Conservation (phyloP, 108 stramenopile genomes). For the Craspedostauros australis region DNA sequence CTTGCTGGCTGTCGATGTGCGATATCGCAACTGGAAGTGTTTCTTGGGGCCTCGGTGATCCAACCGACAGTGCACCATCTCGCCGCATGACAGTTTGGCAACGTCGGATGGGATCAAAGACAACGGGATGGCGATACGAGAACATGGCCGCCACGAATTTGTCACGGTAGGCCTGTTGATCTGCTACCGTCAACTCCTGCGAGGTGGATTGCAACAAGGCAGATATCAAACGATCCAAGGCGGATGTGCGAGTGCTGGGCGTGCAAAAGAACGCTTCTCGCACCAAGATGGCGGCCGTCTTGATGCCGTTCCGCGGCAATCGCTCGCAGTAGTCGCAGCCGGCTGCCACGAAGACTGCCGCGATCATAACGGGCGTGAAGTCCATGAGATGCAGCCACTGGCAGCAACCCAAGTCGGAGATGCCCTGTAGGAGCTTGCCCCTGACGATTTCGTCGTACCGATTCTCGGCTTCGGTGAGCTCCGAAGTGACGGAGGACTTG, state of each 20-base stretch:
- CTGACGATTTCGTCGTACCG: neutral
- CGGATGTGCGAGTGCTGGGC: no score
- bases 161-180: slow-evolving; percentile 63
- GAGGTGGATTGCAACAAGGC: no score
- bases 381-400: slow-evolving; percentile 37
- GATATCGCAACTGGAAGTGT: no score
- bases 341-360: slow-evolving; percentile 83
- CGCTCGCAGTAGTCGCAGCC: slow-evolving; percentile 94
- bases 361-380: slow-evolving; percentile 84
- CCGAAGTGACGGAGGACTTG: slow-evolving; percentile 55
- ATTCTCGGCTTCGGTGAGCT: neutral
- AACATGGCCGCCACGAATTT: slow-evolving; percentile 74
- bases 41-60: no score
- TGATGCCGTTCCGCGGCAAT: slow-evolving; percentile 82
- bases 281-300: slow-evolving; percentile 73
- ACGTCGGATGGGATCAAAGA: slow-evolving; percentile 61
- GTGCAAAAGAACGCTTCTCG: slow-evolving; percentile 30
- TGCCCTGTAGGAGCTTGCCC: no score
- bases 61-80: no score
- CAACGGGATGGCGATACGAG: slow-evolving; percentile 88
- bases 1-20: no score
- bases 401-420: slow-evolving; percentile 22
- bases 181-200: slow-evolving; percentile 10
- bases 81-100: no score
- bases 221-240: no score